Evolutionary conservation across 164 flowering plant species (phyloP).

Genomic region (Euptelea pleiosperma): DNA sequence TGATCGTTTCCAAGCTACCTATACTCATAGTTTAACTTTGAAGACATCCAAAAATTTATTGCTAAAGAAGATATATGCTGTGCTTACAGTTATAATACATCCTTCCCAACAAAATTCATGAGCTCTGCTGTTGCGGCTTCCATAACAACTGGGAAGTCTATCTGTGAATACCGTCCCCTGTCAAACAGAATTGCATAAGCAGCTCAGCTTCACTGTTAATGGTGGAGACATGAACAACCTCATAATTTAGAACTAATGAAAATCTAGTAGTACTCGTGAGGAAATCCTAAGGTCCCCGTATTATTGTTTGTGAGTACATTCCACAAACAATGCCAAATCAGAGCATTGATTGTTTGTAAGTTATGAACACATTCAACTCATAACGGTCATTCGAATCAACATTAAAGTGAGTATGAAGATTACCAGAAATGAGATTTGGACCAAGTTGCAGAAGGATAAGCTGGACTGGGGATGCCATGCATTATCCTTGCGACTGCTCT

Average conservation of each 20-base stretch:
- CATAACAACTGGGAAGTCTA: slow-evolving; percentile 72
- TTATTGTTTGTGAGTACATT: no score
- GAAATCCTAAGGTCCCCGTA: no score
- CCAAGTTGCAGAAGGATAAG: slow-evolving; percentile 83
- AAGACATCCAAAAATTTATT: no score
- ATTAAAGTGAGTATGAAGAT: slow-evolving; percentile 14
- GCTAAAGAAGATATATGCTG: no score
- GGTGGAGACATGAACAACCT: not conserved
- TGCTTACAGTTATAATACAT: slow-evolving; percentile 20
- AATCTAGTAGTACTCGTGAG: no score
- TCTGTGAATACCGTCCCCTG: slow-evolving; percentile 81
- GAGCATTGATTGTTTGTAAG: no score
- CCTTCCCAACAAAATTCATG: slow-evolving; percentile 54
- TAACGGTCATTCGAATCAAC: not conserved
- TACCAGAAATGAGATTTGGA: slow-evolving; percentile 95
- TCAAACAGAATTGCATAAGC: slow-evolving; percentile 12
- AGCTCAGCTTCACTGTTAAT: slow-evolving; percentile 3
- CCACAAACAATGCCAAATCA: no score
- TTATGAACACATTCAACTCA: not conserved
- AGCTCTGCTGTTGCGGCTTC: slow-evolving; percentile 87
- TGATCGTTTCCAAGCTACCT: no score
- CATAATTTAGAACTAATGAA: no score
- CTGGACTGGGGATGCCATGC: slow-evolving; percentile 94
- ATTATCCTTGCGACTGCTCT: slow-evolving; percentile 93
- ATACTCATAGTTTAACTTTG: no score